Percentiles rank a stretch among this genome's conserved stretches.
phyloP scores from a whole-genome alignment of 768 basidiomycete genomes.

The Fomitopsis pulvina region DNA sequence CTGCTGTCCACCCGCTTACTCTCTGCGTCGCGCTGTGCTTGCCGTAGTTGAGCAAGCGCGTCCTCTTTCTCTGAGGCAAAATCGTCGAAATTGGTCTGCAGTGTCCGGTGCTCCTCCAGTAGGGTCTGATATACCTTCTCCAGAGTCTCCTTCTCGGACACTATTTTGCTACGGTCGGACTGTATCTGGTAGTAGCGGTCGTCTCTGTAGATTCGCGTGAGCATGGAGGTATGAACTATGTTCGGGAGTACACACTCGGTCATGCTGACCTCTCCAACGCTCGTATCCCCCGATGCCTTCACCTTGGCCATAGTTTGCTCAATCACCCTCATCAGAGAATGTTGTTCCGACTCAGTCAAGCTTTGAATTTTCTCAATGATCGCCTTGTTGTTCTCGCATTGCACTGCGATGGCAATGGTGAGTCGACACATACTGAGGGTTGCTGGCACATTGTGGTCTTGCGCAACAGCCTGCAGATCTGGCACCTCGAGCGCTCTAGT shows the following conservation, averaged over 20 bases:
- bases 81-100: constrained; percentile 79
- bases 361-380: constrained; percentile 87
- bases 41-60: constrained; percentile 52
- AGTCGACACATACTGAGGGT: constrained; percentile 73
- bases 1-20: constrained; percentile 54
- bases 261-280: constrained; percentile 55
- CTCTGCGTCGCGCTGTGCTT: constrained; percentile 53
- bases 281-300: constrained; percentile 40
- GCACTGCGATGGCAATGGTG: constrained; percentile 80
- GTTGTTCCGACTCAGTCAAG: constrained; percentile 77
- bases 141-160: constrained; percentile 81
- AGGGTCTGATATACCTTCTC: constrained; percentile 76
- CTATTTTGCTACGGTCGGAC: constrained; percentile 68
- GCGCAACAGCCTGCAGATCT: constrained; percentile 79
- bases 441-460: constrained; percentile 59
- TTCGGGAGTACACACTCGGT: constrained; percentile 64
- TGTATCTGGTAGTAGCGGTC: constrained; percentile 87
- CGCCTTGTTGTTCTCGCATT: constrained; percentile 82
- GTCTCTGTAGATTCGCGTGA: constrained; percentile 43
- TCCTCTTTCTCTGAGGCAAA: constrained; percentile 75
- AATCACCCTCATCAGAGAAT: constrained; percentile 87
- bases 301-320: constrained; percentile 86
- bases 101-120: constrained; percentile 63
- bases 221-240: constrained; percentile 5
- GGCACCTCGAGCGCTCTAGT: constrained; percentile 78